Evolutionary conservation across 306 rosid species (phyloP), one percentile per base, ranked within the genome.

Genomic region (Corylus americana): DNA sequence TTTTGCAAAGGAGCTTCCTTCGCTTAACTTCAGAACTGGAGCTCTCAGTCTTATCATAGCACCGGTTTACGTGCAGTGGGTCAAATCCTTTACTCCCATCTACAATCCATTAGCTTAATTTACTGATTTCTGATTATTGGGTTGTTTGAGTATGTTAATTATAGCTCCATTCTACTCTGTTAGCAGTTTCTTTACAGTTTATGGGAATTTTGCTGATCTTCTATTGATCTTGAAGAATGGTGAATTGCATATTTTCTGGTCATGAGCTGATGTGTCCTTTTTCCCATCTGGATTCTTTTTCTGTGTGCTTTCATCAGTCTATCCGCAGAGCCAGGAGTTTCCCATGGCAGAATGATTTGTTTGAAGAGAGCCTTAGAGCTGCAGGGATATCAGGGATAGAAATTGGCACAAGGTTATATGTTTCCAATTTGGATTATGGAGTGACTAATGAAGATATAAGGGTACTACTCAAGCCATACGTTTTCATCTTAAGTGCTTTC

Each of bases 381-480:
- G 92, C 97, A 6, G 99, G 99, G 74, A 89, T 95, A 77, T 89
- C 93, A 62, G 97, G 97, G 76, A 67, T 95, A 71, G 98, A 93
- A 83, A 85, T 92, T 67, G 98, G 97, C 81, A 90, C 98, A 29
- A 95, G 91, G 81, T 85, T 95, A 80, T 90, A 90, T 88, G 98
- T 95, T 82, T 95, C 99, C 81, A 95, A 93, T 89, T 89, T 95
- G 93, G 97, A 95, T 85, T 82, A 74, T 82, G 99, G 99, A 74
- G 99, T 95, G 77, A 91, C 99, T 84, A 92, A 95, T 80, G 98
- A 95, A 83, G 99, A 95, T 82, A 91, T 95, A 90, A 90, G 97
- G 99, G 99, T 95, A 95, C 91, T 80, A 78, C 71, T 83, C 64
- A 55, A 81, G 87, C 83, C 86, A 75, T 79, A 71, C 79, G 82